Evolutionary conservation across 768 basidiomycete species (phyloP).

Genomic region (Crucibulum laeve): DNA sequence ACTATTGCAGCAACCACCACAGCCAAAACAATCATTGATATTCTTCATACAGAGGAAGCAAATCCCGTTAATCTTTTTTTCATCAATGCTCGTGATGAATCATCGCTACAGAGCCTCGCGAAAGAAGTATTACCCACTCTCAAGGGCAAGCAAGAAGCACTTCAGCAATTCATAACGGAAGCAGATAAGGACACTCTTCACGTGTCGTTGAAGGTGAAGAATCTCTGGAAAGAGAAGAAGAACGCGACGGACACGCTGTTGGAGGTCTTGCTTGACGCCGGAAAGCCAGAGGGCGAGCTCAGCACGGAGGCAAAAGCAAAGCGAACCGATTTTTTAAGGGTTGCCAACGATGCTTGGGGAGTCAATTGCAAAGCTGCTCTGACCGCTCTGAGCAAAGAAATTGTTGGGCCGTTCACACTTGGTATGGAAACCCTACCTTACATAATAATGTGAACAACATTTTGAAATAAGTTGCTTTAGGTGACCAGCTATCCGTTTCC

Average conservation of each 20-base stretch:
- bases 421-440: no score
- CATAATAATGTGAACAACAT: constrained; percentile 3
- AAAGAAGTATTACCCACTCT: constrained; percentile 36
- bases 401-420: constrained; percentile 60
- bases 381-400: constrained; percentile 45
- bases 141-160: constrained; percentile 39
- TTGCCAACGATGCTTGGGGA: constrained; percentile 52
- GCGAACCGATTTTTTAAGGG: constrained; percentile 46
- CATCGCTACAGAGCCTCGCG: constrained; percentile 46
- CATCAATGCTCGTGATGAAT: constrained; percentile 54
- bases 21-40: constrained; percentile 48
- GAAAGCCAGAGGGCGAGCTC: constrained; percentile 33
- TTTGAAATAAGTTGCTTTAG: constrained; percentile 28
- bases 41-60: constrained; percentile 59
- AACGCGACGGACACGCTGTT: constrained; percentile 36
- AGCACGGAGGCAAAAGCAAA: constrained; percentile 31
- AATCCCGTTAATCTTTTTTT: constrained; percentile 59
- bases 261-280: constrained; percentile 41
- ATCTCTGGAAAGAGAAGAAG: constrained; percentile 58
- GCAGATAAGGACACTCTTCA: constrained; percentile 41
- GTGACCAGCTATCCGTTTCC: constrained; percentile 78
- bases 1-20: constrained; percentile 66
- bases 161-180: constrained; percentile 48
- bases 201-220: constrained; percentile 59
- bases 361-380: constrained; percentile 40